Evolutionary conservation across 345 rosid species (phyloP).

Genomic region (Eutrema yunnanense): DNA sequence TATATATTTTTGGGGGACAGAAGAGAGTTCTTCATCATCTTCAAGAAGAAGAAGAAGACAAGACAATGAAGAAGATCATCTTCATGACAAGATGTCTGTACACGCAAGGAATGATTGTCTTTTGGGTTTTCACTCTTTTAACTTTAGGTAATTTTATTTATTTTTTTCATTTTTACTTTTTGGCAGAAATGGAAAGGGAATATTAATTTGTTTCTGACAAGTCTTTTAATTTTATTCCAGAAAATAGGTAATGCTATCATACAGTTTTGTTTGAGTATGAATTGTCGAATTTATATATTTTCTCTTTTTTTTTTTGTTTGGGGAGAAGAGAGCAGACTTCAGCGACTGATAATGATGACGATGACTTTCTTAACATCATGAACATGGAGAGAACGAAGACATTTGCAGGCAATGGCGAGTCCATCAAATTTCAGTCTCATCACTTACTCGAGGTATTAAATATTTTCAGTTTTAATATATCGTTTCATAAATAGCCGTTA

Average conservation of each 20-base stretch:
- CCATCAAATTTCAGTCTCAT: slow-evolving; percentile 30
- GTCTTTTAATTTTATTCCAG: slow-evolving; percentile 26
- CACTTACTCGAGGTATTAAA: slow-evolving; percentile 30
- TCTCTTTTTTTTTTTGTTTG: neutral
- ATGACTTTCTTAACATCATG: slow-evolving; percentile 33
- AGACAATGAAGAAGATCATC: slow-evolving; percentile 26
- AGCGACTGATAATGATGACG: slow-evolving; percentile 31
- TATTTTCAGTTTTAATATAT: neutral
- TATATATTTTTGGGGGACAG: slow-evolving; percentile 18
- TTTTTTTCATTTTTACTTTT: neutral
- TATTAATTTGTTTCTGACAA: slow-evolving; percentile 33
- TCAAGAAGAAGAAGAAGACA: slow-evolving; percentile 34
- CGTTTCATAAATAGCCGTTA: slow-evolving; percentile 14
- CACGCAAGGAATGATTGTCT: slow-evolving; percentile 38
- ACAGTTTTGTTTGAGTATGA: slow-evolving; percentile 30
- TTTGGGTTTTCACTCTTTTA: slow-evolving; percentile 29
- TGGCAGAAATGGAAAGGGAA: slow-evolving; percentile 15
- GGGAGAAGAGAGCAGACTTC: slow-evolving; percentile 31
- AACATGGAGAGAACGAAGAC: slow-evolving; percentile 32
- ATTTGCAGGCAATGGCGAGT: slow-evolving; percentile 29
- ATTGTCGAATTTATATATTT: slow-evolving; percentile 11
- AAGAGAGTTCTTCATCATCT: slow-evolving; percentile 31
- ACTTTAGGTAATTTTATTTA: slow-evolving; percentile 25
- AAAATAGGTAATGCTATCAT: slow-evolving; percentile 25
- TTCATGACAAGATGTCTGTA: slow-evolving; percentile 35